phyloP scores from a whole-genome alignment of 2,329 filamentous ascomycete genomes.

The Colletotrichum scovillei region DNA sequence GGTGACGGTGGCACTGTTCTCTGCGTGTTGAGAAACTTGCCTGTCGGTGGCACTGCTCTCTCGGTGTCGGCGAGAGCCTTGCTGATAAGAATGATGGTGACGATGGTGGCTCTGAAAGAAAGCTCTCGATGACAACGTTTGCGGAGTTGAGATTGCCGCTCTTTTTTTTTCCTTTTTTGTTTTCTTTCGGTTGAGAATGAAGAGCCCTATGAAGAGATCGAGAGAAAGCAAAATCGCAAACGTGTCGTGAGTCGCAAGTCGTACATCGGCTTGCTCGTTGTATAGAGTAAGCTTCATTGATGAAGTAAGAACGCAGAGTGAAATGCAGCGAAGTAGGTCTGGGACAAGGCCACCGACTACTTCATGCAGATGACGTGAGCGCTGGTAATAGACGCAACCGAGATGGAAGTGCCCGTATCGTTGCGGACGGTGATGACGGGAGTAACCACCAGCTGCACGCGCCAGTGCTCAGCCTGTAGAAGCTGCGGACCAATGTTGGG shows the following conservation, averaged over 20 bases:
- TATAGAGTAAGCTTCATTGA: neutral
- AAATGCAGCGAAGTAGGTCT: neutral
- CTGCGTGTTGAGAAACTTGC: neutral
- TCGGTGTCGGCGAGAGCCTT: neutral
- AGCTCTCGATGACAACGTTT: neutral
- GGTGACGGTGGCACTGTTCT: neutral
- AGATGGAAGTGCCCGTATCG: slow-evolving; percentile 58
- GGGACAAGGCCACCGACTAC: neutral
- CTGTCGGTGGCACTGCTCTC: neutral
- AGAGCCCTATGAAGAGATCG: neutral
- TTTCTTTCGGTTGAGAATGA: neutral
- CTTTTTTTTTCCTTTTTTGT: neutral
- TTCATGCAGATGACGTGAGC: slow-evolving; percentile 62
- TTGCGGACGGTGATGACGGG: slow-evolving; percentile 66
- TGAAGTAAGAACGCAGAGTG: neutral
- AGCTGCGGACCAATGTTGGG: slow-evolving; percentile 51
- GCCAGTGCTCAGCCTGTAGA: slow-evolving; percentile 62
- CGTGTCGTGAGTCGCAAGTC: neutral
- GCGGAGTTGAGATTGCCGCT: neutral
- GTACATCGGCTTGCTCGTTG: neutral
- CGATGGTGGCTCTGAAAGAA: neutral
- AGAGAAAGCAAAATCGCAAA: neutral
- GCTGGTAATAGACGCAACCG: slow-evolving; percentile 56
- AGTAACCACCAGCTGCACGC: slow-evolving; percentile 65
- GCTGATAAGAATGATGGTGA: neutral